Evolutionary conservation across 2,329 filamentous ascomycete species (phyloP), one percentile per base, ranked within the genome.

Genomic region (Aspergillus ochraceus): DNA sequence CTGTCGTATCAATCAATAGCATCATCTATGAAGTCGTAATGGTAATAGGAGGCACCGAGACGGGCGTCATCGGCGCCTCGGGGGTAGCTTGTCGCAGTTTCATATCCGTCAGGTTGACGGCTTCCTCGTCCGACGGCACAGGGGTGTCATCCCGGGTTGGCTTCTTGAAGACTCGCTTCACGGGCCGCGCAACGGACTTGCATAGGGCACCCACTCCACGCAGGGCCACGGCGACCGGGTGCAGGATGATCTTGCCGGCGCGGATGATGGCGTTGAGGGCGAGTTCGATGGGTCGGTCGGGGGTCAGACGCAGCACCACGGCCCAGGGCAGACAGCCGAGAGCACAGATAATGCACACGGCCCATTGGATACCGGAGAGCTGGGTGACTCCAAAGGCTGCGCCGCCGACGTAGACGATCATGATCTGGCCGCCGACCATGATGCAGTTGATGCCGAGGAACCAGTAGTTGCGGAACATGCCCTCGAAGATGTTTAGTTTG

Each of bases 401-500:
- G 32, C 91, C 90, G 64, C 94, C 94, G 54, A 97, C 86, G 70
- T 91, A 95, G 69, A 97, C 85, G 73, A 98, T 98, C 76, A 97
- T 84, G 26, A 95, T 81, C 74, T 98, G 94, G 22, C 91, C 92
- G 64, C 87, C 93, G 66, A 94, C 87, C 90, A 98, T 97, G 74
- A 96, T 83, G 61, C 83, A 71, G 78, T 92, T 92, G 76, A 98
- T 97, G 45, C 79, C 84, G 42, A 96, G 85, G 80, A 98, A 98
- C 83, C 96, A 96, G 79, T 84, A 90, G 75, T 98, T 98, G 72
- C 86, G 86, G 26, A 84, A 84, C 60, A 98, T 85, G 57, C 92
- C 92, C 73, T 97, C 94, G 62, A 98, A 94, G 63, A 98, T 92
- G 77, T 98, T 98, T 83, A 97, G 93, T 57, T 88, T 86, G 77